These are phyloP conservation scores for Hyphodiscus hymeniophilus DNA, from an alignment of 495 filamentous ascomycete genomes.

Conservation along the genomic window DNA sequence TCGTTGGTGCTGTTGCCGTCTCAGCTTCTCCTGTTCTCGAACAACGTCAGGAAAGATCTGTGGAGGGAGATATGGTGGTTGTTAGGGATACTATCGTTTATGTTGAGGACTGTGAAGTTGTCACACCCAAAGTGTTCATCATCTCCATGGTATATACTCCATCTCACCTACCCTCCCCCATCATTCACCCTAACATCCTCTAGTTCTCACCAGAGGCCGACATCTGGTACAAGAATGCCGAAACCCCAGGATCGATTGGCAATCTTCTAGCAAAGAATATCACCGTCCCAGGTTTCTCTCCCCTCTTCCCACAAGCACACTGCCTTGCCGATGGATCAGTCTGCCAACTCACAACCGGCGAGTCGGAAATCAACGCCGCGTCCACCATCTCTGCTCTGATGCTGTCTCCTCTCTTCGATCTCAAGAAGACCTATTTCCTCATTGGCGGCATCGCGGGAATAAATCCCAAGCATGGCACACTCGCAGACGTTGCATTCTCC, in stretches of 20 bases:
- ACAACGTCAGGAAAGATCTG: conserved; percentile 2
- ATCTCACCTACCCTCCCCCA: neutral
- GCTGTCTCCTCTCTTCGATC: conserved; percentile 54
- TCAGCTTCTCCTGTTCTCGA: conserved; percentile 9
- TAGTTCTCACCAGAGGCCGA: conserved; percentile 62
- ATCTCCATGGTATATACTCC: conserved; percentile 52
- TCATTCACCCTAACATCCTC: neutral
- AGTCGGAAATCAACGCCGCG: conserved; percentile 68
- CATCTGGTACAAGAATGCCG: conserved; percentile 55
- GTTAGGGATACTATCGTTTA: conserved; percentile 22
- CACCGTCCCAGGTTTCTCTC: conserved; percentile 57
- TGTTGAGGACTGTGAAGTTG: conserved; percentile 17
- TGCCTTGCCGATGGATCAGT: conserved; percentile 46
- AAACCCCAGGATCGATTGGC: conserved; percentile 28
- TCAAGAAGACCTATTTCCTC: conserved; percentile 61
- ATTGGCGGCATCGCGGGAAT: conserved; percentile 66
- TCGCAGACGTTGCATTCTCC: conserved; percentile 55
- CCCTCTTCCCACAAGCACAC: conserved; percentile 54
- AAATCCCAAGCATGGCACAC: conserved; percentile 56
- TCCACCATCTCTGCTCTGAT: conserved; percentile 49
- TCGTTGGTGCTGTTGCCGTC: conserved; percentile 8
- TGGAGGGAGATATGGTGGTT: conserved; percentile 1
- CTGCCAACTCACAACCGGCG: conserved; percentile 26
- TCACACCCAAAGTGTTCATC: conserved; percentile 60
- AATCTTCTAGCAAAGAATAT: conserved; percentile 57